These are phyloP conservation scores for Ustilago crameri DNA, from an alignment of 1,284 basidiomycete genomes.

Conservation along the genomic window DNA sequence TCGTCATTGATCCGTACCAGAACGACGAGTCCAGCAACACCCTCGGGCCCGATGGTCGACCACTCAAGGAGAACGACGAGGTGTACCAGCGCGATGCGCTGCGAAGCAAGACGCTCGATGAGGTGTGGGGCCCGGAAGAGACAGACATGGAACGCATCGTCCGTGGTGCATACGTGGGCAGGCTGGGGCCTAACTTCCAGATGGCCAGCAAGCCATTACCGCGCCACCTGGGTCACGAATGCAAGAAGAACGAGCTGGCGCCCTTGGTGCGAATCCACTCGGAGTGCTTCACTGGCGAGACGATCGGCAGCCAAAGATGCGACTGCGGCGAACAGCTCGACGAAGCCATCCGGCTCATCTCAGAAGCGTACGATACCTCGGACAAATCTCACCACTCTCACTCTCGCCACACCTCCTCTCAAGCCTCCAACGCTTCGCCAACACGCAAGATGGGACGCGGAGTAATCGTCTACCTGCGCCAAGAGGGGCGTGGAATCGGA, in stretches of 20 bases:
- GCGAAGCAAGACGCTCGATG: constrained; percentile 84
- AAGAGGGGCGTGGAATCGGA: constrained; percentile 98
- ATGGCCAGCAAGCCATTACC: constrained; percentile 70
- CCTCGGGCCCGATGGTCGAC: constrained; percentile 33
- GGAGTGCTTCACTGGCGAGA: constrained; percentile 98
- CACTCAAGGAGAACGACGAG: constrained; percentile 32
- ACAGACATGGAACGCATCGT: constrained; percentile 93
- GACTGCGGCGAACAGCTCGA: constrained; percentile 99
- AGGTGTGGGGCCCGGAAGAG: constrained; percentile 85
- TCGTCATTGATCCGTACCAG: constrained; percentile 80
- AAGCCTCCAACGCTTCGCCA: not conserved
- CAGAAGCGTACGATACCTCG: constrained; percentile 68
- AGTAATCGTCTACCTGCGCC: constrained; percentile 95
- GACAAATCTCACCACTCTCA: not conserved
- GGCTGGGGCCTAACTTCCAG: constrained; percentile 76
- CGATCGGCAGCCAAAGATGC: constrained; percentile 96
- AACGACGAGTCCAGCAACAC: constrained; percentile 43
- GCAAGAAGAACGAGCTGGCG: constrained; percentile 61
- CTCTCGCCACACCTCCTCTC: not conserved
- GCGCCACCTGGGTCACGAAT: constrained; percentile 65
- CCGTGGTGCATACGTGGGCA: constrained; percentile 91
- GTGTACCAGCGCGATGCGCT: constrained; percentile 71
- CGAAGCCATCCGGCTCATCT: constrained; percentile 92
- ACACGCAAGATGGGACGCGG: constrained; percentile 70
- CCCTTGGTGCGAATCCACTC: constrained; percentile 96